Conservation (phyloP, 1,284 basidiomycete species). For the Coniferiporia weirii region DNA sequence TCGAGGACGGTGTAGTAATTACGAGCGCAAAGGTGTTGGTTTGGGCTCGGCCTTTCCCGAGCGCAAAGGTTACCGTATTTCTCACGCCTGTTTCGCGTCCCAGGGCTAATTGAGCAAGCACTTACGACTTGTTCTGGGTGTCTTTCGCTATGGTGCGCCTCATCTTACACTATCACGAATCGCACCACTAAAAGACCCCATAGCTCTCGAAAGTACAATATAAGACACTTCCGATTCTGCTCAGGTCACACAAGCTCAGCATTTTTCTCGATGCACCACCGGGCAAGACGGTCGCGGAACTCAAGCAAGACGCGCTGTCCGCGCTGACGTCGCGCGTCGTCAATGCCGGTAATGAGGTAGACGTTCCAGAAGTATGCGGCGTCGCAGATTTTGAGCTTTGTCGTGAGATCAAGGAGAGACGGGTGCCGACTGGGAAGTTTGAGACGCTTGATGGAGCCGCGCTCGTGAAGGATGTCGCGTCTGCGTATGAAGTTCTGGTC, state of each 20-base stretch:
- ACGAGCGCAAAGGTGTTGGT: neutral
- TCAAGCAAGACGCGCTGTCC: slow-evolving; percentile 59
- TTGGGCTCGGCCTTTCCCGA: neutral
- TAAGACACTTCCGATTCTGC: slow-evolving; percentile 57
- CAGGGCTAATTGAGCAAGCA: too few species aligned
- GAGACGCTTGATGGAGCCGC: slow-evolving; percentile 42
- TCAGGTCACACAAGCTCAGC: slow-evolving; percentile 68
- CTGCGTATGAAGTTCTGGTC: slow-evolving; percentile 61
- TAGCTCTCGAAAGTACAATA: slow-evolving; percentile 11
- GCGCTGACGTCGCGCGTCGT: slow-evolving; percentile 49
- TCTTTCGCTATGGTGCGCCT: slow-evolving; percentile 6
- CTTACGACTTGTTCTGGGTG: neutral
- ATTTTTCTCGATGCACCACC: slow-evolving; percentile 53
- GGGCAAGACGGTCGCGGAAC: slow-evolving; percentile 44
- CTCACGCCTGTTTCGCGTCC: too few species aligned
- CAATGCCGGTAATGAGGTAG: slow-evolving; percentile 28
- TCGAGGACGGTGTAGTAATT: neutral
- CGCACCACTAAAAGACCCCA: neutral
- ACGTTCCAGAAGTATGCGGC: slow-evolving; percentile 39
- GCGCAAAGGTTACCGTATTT: neutral
- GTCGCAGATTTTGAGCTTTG: slow-evolving; percentile 63
- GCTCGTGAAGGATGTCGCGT: slow-evolving; percentile 44
- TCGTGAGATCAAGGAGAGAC: slow-evolving; percentile 43
- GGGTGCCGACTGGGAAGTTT: slow-evolving; percentile 41
- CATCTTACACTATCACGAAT: neutral